Conservation (phyloP, 441 rosid genomes). For the Syzygium syzygioides region DNA sequence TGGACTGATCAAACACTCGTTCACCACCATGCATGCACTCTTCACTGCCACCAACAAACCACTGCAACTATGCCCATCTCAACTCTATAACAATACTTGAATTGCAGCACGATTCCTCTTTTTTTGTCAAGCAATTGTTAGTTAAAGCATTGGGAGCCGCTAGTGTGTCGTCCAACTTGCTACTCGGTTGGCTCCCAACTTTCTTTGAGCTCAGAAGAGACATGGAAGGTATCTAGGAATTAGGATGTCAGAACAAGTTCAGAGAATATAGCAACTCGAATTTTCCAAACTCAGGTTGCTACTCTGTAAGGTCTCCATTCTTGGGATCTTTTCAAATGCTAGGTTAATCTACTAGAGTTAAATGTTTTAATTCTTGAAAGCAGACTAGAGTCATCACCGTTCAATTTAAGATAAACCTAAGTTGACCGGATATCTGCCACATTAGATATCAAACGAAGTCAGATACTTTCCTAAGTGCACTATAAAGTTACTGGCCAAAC, state of each 20-base stretch:
- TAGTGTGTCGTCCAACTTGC: background rate
- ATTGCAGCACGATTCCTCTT: background rate
- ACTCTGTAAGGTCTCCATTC: background rate
- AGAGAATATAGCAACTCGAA: background rate
- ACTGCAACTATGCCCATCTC: background rate
- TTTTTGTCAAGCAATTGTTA: background rate
- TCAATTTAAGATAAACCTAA: background rate
- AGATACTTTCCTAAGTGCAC: background rate
- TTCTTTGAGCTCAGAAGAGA: background rate
- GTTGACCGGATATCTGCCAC: background rate
- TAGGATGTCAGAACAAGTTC: background rate
- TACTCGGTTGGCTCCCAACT: background rate
- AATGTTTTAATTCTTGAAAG: background rate
- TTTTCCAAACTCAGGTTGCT: background rate
- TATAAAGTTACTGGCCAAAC: background rate
- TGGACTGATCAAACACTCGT: background rate
- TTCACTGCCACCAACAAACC: background rate
- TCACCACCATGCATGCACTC: background rate
- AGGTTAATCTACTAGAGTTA: background rate
- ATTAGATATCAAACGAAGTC: background rate
- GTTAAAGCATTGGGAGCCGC: background rate
- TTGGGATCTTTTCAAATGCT: background rate
- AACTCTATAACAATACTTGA: background rate
- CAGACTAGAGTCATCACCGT: background rate
- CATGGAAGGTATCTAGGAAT: background rate